Conservation (phyloP, 306 rosid genomes). For the Canavalia gladiata region DNA sequence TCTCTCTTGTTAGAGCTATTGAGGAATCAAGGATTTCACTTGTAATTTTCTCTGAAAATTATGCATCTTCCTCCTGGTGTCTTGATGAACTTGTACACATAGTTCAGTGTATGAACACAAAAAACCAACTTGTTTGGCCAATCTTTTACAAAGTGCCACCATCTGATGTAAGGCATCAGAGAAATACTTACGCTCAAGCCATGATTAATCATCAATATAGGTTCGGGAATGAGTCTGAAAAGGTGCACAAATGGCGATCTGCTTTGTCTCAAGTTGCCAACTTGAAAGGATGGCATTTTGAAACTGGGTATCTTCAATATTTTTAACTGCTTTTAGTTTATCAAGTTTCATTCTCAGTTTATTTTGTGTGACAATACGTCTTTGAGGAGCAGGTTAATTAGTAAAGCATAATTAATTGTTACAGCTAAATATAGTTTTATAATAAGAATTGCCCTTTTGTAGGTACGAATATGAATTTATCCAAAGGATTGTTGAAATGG, state of each 20-base stretch:
- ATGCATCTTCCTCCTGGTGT: conserved; percentile 25
- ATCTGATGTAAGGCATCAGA: neutral
- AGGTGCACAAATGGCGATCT: conserved; percentile 13
- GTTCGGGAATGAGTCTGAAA: neutral
- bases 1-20: neutral
- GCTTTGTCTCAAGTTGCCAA: conserved; percentile 27
- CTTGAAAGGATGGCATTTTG: neutral
- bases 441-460: neutral
- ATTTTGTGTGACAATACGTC: too few species aligned
- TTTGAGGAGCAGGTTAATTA: too few species aligned
- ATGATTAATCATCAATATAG: neutral
- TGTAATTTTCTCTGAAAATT: conserved; percentile 37
- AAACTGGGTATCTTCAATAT: too few species aligned
- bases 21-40: conserved; percentile 20
- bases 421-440: too few species aligned
- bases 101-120: neutral
- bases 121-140: conserved; percentile 22
- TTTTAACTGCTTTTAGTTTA: too few species aligned
- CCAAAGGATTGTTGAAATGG: neutral
- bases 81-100: conserved; percentile 29
- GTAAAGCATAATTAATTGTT: too few species aligned
- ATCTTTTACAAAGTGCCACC: conserved; percentile 14
- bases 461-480: conserved; percentile 36
- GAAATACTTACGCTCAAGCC: neutral
- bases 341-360: too few species aligned